phyloP scores from a whole-genome alignment of 345 rosid species.

The Arabis alpina region DNA sequence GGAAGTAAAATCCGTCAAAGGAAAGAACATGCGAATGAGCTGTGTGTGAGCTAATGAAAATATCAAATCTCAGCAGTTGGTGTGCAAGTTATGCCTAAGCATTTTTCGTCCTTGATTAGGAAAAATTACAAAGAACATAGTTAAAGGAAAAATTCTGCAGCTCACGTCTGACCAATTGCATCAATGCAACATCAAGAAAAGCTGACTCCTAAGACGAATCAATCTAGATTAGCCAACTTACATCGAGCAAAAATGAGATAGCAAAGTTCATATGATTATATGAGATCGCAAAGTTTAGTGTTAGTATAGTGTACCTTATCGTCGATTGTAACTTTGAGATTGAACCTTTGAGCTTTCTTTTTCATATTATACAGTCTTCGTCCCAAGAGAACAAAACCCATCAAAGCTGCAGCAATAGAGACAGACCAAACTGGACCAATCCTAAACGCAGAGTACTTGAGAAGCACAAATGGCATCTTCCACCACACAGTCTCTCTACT shows the following conservation, averaged over 20 bases:
- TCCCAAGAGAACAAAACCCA: constrained; percentile 86
- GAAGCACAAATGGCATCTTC: constrained; percentile 89
- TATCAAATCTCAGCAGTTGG: constrained; percentile 1
- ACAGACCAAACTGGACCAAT: constrained; percentile 85
- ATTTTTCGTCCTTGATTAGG: background rate
- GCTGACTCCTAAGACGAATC: background rate
- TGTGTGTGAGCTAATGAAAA: background rate
- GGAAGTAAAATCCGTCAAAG: background rate
- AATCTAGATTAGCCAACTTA: constrained; percentile 10
- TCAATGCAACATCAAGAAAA: constrained; percentile 17
- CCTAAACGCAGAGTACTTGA: constrained; percentile 70
- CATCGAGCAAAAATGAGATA: background rate
- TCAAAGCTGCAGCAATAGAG: constrained; percentile 85
- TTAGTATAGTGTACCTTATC: constrained; percentile 63
- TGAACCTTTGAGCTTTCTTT: constrained; percentile 67
- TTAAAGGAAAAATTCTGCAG: background rate
- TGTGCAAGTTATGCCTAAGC: background rate
- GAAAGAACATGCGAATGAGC: background rate
- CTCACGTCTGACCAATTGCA: background rate
- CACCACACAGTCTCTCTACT: constrained; percentile 62
- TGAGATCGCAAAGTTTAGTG: background rate
- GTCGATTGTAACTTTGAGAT: constrained; percentile 81
- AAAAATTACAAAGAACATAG: background rate
- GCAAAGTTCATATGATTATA: background rate
- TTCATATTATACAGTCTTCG: constrained; percentile 73